Evolutionary conservation across 129 eudicot genomes (phyloP), one percentile per base, ranked within the genome.

Genomic region (Artemisia argyi): DNA sequence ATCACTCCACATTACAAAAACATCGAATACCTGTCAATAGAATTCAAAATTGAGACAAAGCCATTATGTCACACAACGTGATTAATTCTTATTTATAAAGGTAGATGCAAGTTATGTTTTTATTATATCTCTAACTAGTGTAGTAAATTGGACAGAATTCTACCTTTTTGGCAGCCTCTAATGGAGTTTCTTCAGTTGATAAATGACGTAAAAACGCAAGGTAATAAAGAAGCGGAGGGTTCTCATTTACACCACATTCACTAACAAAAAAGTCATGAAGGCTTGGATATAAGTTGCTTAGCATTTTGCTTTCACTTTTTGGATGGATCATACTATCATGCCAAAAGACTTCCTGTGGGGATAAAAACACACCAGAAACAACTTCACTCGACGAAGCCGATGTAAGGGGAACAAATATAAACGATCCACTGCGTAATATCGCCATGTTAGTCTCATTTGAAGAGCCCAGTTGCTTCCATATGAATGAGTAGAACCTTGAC

Each of bases 261-360:
- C 84, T 79, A 69, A 93, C 97, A 81, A 93, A 93, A 67, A 93
- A 93, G 58, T 83, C 85, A 13, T 69, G 95, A 68, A 93, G 90
- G 65, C 70, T 69, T 18, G 98, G 97, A 81, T 89, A 93, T 9
- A 85, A 46, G 52, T 68, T 84, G 78, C 76, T 68, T 61, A 93
- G 66, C 89, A 81, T 85, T 81, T 78, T 85, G 61, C 81, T 76
- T 47, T 81, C 76, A 65, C 62, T 55, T 32, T 69, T 72, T 6
- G 68, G 52, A 61, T 61, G 44, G 63, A 80, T 64, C 67, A 86
- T 80, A 19, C 44, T 68, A 68, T 90, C 97, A 64, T 90, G 87
- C 98, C 98, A 93, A 76, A 78, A 93, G 15, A 87, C 92, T 54
- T 89, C 96, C 26, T 78, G 80, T 69, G 92, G 86, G 64, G 96